phyloP scores from a whole-genome alignment of 169 alveolate species.

The Babesia gibsoni region DNA sequence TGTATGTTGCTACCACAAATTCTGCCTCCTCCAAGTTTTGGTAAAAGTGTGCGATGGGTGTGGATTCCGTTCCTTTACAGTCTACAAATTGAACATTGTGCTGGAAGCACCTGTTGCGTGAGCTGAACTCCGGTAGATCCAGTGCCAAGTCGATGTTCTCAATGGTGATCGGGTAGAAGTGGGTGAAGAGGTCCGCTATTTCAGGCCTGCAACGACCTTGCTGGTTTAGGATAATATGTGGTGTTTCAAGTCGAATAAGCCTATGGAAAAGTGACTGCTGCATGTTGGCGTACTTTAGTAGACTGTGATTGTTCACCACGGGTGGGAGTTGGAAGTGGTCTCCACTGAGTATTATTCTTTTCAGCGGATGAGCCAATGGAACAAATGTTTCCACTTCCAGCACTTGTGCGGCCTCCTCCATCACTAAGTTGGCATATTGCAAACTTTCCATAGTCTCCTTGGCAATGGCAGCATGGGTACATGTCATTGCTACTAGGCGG shows the following conservation, averaged over 20 bases:
- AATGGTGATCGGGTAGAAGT: constrained; percentile 72
- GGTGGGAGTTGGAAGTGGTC: constrained; percentile 94
- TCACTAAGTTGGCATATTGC: constrained; percentile 79
- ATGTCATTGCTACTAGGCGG: constrained; percentile 91
- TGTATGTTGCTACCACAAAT: constrained; percentile 86
- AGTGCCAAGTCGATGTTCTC: constrained; percentile 28
- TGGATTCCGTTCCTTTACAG: constrained; percentile 81
- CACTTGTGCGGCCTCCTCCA: constrained; percentile 90
- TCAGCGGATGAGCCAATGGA: constrained; percentile 83
- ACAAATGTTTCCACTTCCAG: constrained; percentile 88
- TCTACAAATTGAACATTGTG: constrained; percentile 85
- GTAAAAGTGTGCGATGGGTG: constrained; percentile 86
- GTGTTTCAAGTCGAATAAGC: constrained; percentile 81
- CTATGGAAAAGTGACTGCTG: constrained; percentile 83
- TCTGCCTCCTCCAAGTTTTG: constrained; percentile 93
- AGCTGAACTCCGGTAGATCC: constrained; percentile 11
- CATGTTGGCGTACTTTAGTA: constrained; percentile 75
- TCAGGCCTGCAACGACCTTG: constrained; percentile 90
- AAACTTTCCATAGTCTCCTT: constrained; percentile 77
- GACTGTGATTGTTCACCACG: constrained; percentile 81
- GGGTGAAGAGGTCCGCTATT: constrained; percentile 83
- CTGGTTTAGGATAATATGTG: constrained; percentile 74
- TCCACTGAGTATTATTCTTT: constrained; percentile 88
- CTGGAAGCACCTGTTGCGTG: constrained; percentile 50
- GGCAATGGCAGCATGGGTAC: constrained; percentile 93